A percentile compares a stretch with the other conserved stretches of the same genome.
These are phyloP conservation scores for Sequoia sempervirens DNA, from an alignment of 75 land plant species.

Conservation along the genomic window DNA sequence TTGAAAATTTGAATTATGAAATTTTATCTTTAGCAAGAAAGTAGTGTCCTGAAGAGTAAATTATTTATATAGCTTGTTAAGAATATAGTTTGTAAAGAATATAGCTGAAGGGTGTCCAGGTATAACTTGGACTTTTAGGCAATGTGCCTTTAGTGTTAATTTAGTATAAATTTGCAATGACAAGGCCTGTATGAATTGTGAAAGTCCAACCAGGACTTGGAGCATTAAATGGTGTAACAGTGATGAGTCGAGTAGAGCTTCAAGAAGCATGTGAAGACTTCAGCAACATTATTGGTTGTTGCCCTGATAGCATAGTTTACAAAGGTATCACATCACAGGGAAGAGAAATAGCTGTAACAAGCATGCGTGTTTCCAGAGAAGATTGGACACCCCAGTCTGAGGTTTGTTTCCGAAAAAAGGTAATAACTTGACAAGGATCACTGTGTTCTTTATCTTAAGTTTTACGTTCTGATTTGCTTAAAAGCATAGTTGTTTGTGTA, in stretches of 20 bases:
- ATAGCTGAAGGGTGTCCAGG: neutral
- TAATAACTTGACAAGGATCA: conserved; percentile 13
- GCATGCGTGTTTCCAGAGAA: conserved; percentile 58
- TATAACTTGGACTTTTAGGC: neutral
- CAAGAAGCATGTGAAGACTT: conserved; percentile 96
- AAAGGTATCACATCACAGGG: conserved; percentile 84
- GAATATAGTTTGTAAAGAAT: neutral
- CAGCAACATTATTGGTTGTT: conserved; percentile 95
- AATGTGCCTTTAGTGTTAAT: neutral
- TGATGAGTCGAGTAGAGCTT: conserved; percentile 61
- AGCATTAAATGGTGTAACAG: conserved; percentile 17
- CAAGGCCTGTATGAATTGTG: neutral
- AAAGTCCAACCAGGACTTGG: conserved; percentile 5
- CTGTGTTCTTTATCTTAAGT: neutral
- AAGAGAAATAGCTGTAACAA: conserved; percentile 87
- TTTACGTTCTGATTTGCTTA: neutral
- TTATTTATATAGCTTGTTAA: neutral
- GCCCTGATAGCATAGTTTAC: conserved; percentile 69
- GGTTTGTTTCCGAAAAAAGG: conserved; percentile 73
- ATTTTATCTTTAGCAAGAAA: neutral
- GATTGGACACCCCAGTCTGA: conserved; percentile 68
- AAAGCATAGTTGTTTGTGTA: neutral
- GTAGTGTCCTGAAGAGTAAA: neutral
- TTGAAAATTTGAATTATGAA: neutral
- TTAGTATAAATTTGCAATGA: neutral